Conservation (phyloP, 805 yeast species). For the Kodamaea hsintzibuensis region DNA sequence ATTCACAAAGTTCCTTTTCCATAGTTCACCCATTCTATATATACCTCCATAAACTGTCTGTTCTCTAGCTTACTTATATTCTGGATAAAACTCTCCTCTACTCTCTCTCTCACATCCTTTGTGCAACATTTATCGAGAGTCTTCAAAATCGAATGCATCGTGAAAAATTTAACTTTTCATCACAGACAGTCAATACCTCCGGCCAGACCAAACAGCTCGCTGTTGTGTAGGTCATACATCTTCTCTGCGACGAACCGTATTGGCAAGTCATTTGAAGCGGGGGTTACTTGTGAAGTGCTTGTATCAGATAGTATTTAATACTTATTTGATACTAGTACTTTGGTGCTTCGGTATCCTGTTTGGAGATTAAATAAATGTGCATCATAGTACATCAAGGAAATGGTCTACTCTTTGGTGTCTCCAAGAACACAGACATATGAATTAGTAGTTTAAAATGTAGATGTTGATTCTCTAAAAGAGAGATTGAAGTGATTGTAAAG, state of each 20-base stretch:
- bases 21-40: too few species aligned
- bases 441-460: neutral
- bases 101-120: neutral
- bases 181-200: conserved; percentile 1
- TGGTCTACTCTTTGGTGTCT: conserved; percentile 40
- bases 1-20: too few species aligned
- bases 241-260: conserved; percentile 42
- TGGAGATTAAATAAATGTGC: conserved; percentile 37
- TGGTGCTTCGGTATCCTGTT: conserved; percentile 12
- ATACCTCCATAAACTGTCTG: too few species aligned
- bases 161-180: neutral
- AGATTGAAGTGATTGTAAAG: too few species aligned
- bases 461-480: too few species aligned
- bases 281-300: conserved; percentile 12
- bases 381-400: conserved; percentile 49
- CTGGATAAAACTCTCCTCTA: too few species aligned
- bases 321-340: neutral
- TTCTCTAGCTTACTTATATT: too few species aligned
- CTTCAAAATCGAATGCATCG: neutral
- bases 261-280: conserved; percentile 43
- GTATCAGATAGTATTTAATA: neutral
- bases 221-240: conserved; percentile 22
- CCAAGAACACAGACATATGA: conserved; percentile 47
- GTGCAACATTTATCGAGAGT: neutral
- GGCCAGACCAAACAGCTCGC: conserved; percentile 6